phyloP scores from a whole-genome alignment of 768 basidiomycete genomes.

The Lactifluus piperatus region DNA sequence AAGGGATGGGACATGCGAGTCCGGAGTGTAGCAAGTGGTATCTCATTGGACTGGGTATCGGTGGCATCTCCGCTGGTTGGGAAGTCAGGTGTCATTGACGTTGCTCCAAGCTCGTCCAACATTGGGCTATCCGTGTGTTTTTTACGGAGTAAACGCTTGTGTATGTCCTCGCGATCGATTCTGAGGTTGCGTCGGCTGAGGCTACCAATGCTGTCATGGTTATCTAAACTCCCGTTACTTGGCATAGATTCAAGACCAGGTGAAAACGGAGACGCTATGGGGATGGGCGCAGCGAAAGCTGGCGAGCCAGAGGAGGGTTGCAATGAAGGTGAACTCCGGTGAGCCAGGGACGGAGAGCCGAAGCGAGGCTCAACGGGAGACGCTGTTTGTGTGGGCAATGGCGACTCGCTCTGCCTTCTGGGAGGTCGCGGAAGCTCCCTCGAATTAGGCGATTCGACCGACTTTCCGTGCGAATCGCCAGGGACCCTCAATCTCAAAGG shows the following conservation, averaged over 20 bases:
- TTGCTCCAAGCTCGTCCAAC: conserved; percentile 12
- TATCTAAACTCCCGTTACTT: conserved; percentile 20
- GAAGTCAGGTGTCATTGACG: not conserved
- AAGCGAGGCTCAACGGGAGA: not conserved
- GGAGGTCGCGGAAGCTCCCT: conserved; percentile 17
- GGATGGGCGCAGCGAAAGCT: conserved; percentile 15
- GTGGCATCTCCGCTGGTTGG: not conserved
- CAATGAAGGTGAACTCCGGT: conserved; percentile 9
- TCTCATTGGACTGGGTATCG: not conserved
- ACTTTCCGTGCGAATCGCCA: not conserved
- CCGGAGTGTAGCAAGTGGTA: not conserved
- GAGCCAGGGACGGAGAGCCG: not conserved
- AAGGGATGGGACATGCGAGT: not conserved
- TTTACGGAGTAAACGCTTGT: conserved; percentile 38
- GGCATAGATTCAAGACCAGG: conserved; percentile 14
- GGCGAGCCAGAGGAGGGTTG: conserved; percentile 8
- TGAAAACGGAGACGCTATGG: conserved; percentile 14
- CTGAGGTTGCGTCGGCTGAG: conserved; percentile 30
- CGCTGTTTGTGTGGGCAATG: not conserved
- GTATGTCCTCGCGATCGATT: conserved; percentile 48
- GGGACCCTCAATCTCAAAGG: conserved; percentile 10
- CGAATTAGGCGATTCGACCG: not conserved
- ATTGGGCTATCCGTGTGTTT: conserved; percentile 38
- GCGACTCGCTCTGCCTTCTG: conserved; percentile 14
- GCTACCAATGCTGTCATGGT: conserved; percentile 19